Conservation (phyloP, 2,329 filamentous ascomycete genomes). For the Cladosporium velox region DNA sequence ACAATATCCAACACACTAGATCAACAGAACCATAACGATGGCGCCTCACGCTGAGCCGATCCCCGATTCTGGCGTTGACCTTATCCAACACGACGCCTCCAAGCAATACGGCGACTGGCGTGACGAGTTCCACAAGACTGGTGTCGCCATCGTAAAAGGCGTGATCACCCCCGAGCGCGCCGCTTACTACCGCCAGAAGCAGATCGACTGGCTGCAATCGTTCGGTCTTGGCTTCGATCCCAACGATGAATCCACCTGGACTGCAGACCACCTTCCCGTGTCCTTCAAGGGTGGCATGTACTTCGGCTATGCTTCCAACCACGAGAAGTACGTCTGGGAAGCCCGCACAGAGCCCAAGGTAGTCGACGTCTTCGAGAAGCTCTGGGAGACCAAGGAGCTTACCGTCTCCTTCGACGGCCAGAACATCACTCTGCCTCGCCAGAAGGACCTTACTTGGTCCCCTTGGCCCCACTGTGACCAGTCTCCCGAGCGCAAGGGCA, state of each 20-base stretch:
- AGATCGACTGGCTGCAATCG: slow-evolving; percentile 37
- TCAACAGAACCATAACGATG: slow-evolving; percentile 10
- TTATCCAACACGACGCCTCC: slow-evolving; percentile 26
- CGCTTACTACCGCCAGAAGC: slow-evolving; percentile 34
- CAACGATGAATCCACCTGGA: slow-evolving; percentile 44
- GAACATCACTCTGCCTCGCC: slow-evolving; percentile 48
- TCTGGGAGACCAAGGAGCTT: slow-evolving; percentile 43
- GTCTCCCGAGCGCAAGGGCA: slow-evolving; percentile 44
- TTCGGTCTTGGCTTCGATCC: slow-evolving; percentile 37
- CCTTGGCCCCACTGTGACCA: slow-evolving; percentile 53
- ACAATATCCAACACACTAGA: not conserved
- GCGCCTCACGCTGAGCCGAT: slow-evolving; percentile 25
- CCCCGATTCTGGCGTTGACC: slow-evolving; percentile 26
- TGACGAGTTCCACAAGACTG: slow-evolving; percentile 36
- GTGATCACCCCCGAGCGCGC: slow-evolving; percentile 33
- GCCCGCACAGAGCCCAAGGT: slow-evolving; percentile 45
- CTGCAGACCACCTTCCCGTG: slow-evolving; percentile 46
- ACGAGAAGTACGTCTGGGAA: slow-evolving; percentile 51
- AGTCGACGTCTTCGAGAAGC: slow-evolving; percentile 44
- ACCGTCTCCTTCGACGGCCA: slow-evolving; percentile 40
- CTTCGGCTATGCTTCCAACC: slow-evolving; percentile 41
- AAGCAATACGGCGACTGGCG: slow-evolving; percentile 34
- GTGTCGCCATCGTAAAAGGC: slow-evolving; percentile 36
- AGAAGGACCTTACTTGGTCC: slow-evolving; percentile 42
- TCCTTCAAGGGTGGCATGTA: slow-evolving; percentile 51